phyloP scores from a whole-genome alignment of 805 yeast genomes.

The Starmerella gropengiesseri region DNA sequence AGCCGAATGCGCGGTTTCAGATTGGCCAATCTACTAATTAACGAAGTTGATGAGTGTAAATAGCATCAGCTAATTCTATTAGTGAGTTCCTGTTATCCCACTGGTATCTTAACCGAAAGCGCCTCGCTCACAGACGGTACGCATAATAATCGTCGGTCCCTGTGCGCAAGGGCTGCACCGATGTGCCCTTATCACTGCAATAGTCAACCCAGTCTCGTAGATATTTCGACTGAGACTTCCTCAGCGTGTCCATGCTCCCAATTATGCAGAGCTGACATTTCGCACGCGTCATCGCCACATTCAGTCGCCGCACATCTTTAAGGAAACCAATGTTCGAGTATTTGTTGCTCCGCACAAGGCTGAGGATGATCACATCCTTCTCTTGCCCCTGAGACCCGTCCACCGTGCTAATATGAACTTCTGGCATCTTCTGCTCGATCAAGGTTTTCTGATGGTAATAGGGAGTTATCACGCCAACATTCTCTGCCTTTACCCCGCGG shows the following conservation, averaged over 20 bases:
- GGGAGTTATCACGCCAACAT: background rate
- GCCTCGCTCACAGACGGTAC: too few species aligned
- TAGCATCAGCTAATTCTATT: too few species aligned
- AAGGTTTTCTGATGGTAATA: background rate
- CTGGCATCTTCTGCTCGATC: background rate
- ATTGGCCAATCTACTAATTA: too few species aligned
- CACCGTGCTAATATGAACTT: slow-evolving; percentile 66
- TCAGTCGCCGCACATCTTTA: slow-evolving; percentile 28
- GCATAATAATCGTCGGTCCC: too few species aligned
- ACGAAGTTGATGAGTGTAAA: too few species aligned
- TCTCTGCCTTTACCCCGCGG: background rate
- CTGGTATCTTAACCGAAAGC: too few species aligned
- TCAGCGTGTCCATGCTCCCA: slow-evolving; percentile 33
- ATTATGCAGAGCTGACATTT: slow-evolving; percentile 35
- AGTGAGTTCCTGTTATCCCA: too few species aligned
- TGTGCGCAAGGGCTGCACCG: too few species aligned
- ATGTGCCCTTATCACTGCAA: too few species aligned
- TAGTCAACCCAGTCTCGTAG: background rate
- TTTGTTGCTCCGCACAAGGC: slow-evolving; percentile 65
- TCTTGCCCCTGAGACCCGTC: slow-evolving; percentile 88
- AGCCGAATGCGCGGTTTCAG: too few species aligned
- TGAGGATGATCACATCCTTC: slow-evolving; percentile 68
- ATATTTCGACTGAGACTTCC: background rate
- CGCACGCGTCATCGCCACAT: slow-evolving; percentile 40
- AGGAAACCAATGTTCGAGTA: slow-evolving; percentile 1